A percentile compares a stretch with the other conserved stretches of the same genome.
These are phyloP conservation scores for Mycena venus DNA, from an alignment of 768 basidiomycete species.

Conservation along the genomic window DNA sequence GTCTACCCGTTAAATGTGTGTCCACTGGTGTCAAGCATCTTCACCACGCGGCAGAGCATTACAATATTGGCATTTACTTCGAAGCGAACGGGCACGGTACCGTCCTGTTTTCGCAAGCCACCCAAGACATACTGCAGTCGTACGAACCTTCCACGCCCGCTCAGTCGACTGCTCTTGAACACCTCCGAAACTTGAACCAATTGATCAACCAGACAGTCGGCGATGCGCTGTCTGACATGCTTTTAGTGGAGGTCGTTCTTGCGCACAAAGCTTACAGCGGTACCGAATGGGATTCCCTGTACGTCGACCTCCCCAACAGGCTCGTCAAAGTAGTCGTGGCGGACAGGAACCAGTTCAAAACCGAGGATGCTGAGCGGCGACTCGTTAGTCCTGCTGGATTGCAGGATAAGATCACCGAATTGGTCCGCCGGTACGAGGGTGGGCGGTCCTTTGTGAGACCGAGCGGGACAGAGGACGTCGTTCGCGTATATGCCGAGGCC, in stretches of 20 bases:
- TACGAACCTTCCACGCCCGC: conserved; percentile 86
- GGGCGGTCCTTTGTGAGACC: conserved; percentile 96
- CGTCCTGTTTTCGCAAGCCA: conserved; percentile 89
- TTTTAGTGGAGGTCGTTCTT: conserved; percentile 94
- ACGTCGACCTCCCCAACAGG: conserved; percentile 94
- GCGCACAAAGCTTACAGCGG: conserved; percentile 89
- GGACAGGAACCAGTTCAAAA: conserved; percentile 87
- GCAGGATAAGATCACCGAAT: conserved; percentile 86
- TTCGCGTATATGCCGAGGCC: conserved; percentile 97
- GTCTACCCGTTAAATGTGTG: conserved; percentile 94
- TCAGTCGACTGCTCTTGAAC: conserved; percentile 82
- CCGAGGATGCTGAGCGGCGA: conserved; percentile 93
- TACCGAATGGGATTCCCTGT: conserved; percentile 92
- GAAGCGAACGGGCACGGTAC: conserved; percentile 99
- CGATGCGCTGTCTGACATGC: conserved; percentile 95
- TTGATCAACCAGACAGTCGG: conserved; percentile 99
- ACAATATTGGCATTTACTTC: conserved; percentile 97
- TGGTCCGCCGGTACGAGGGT: conserved; percentile 81
- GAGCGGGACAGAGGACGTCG: conserved; percentile 98
- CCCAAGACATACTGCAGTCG: conserved; percentile 69
- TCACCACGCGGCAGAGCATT: conserved; percentile 96
- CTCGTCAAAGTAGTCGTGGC: conserved; percentile 93
- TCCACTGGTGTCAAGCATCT: conserved; percentile 98
- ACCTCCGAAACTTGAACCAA: conserved; percentile 82
- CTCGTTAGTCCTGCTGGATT: conserved; percentile 84